Conservation (phyloP, 164 flowering plant species). For the Brasenia schreberi region DNA sequence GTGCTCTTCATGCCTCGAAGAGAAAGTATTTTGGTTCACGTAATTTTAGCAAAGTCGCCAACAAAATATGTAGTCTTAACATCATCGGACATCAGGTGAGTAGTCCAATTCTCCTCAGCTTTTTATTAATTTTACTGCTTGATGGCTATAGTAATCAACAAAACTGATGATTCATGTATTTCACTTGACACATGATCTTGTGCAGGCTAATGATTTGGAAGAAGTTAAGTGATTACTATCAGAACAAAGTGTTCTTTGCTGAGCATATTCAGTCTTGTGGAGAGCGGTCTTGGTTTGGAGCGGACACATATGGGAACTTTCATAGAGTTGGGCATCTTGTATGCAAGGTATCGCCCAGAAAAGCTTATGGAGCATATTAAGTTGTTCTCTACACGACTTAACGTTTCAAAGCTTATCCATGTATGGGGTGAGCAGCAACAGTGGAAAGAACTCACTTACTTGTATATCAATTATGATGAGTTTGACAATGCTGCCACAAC, state of each 20-base stretch:
- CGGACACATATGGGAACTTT: slow-evolving; percentile 99
- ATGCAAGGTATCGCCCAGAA: slow-evolving; percentile 94
- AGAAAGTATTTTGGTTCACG: too few species aligned
- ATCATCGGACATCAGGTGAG: slow-evolving; percentile 67
- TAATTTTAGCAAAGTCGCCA: too few species aligned
- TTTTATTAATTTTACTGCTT: slow-evolving; percentile 1
- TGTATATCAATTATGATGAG: slow-evolving; percentile 78
- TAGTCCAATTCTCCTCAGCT: not conserved
- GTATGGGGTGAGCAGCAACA: slow-evolving; percentile 90
- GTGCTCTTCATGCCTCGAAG: too few species aligned
- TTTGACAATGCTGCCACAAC: slow-evolving; percentile 20
- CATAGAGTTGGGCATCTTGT: slow-evolving; percentile 92
- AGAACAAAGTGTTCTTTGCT: slow-evolving; percentile 92
- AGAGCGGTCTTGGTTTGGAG: slow-evolving; percentile 95
- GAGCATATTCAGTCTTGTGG: slow-evolving; percentile 95
- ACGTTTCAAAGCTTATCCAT: slow-evolving; percentile 76
- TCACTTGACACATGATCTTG: not conserved
- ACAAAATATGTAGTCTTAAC: slow-evolving; percentile 98
- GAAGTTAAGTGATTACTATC: slow-evolving; percentile 96
- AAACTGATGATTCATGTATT: slow-evolving; percentile 14
- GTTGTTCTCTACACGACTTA: slow-evolving; percentile 65
- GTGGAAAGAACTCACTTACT: slow-evolving; percentile 67
- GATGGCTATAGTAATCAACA: not conserved
- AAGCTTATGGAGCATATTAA: slow-evolving; percentile 55
- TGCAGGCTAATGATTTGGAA: slow-evolving; percentile 95